Base-by-base conservation (phyloP, 371 early-diverging fungal species). In the Mortierella sp. region DNA sequence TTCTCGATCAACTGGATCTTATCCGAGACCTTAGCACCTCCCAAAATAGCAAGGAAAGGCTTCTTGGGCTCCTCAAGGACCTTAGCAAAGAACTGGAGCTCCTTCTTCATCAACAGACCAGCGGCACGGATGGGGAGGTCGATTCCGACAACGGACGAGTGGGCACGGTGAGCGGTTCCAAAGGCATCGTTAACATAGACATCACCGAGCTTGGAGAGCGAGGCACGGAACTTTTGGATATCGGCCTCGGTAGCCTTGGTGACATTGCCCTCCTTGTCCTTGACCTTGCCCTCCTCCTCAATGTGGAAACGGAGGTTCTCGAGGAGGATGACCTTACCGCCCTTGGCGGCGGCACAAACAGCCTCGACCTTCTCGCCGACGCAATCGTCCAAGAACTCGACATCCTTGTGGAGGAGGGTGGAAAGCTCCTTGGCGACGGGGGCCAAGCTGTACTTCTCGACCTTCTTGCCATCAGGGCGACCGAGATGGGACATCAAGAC, bases 151-250 rank as follows among this genome's bases (percentile, higher is more conserved):
- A 99, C 98, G 75, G 99, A 99, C 80, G 96, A 96, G 91, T 94
- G 96, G 68, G 98, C 97, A 88, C 99, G 96, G 90, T 99, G 99
- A 80, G 99, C 98, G 70, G 99, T 98, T 80, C 99, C 99, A 90
- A 99, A 99, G 50, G 99, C 99, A 90, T 99, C 99, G 92, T 99
- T 99, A 77, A 99, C 95, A 85, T 97, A 98, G 78, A 99, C 90
- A 90, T 99, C 99, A 77, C 98, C 99, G 71, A 99, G 94, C 81
- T 94, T 95, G 82, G 96, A 94, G 82, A 99, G 95, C 76, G 97
- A 97, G 13, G 88, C 94, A 79, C 99, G 95, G 96, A 99, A 99
- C 76, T 88, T 91, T 72, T 94, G 91, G 88, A 99, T 95, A 73
- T 91, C 93, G 31, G 93, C 94, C 75, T 95, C 91, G 75, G 90